Evolutionary conservation across 1,139 yeast genomes (phyloP), one percentile per base, ranked within the genome.

Genomic region (Geotrichum europaeum): DNA sequence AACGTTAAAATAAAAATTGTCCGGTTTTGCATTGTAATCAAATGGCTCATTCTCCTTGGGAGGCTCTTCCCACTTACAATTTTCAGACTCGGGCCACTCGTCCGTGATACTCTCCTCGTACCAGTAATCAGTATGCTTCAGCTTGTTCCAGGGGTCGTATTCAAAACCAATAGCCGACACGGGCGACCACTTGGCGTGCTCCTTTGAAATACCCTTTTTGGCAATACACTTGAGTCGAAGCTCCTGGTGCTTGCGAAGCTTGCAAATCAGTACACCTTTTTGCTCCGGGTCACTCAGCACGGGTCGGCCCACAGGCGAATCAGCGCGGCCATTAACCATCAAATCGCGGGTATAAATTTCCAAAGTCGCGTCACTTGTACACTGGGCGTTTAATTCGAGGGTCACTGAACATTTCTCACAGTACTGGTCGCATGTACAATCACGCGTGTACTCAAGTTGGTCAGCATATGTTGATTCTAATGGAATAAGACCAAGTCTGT

Each of bases 111-210:
- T 89, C 64, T 86, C 95, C 75, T 94, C 99, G 73, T 87, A 90
- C 99, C 99, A 94, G 72, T 83, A 89, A 69, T 91, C 97, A 0
- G 99, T 94, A 73, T 94, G 99, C 70, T 87, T 87, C 68, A 95
- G 81, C 76, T 94, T 95, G 75, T 94, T 94, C 96, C 97, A 94
- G n/a, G 99, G 99, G 72, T 94, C 99, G 71, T 94, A 94, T 75
- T 94, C 99, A 70, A 94, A 94, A 28, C 96, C 98, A 61, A 95
- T 82, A n/a, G 99, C 99, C 0, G 97, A 83, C 68, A 96, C 89
- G 1, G 99, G 97, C 6, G 96, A 87, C 99, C 99, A 94, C 72
- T 94, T 94, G 58, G 99, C 97, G 72, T 94, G 99, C 73, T 94
- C 99, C 74, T 95, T 94, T 53, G 98, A 92, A 64, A 95, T 94